Percentiles rank a stretch among this genome's conserved stretches.
Conservation (phyloP, 2,329 filamentous ascomycete species). For the Zymoseptoria passerinii region DNA sequence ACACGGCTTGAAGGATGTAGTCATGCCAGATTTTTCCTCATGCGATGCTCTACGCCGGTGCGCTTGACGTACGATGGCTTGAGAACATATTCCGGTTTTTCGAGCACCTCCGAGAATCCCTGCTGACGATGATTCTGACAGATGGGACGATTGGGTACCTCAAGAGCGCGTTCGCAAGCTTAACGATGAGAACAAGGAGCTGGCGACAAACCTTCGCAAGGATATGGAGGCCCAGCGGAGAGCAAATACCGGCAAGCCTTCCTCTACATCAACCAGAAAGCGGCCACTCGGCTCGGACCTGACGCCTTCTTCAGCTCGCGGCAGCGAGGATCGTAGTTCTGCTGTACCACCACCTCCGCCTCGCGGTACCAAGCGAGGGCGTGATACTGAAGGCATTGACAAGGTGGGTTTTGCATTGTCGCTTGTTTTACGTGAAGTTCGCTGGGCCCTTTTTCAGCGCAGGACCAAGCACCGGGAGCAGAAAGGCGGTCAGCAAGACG, state of each 20-base stretch:
- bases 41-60: not conserved
- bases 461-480: not conserved
- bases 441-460: not conserved
- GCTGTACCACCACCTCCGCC: conserved; percentile 48
- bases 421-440: not conserved
- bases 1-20: not conserved
- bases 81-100: not conserved
- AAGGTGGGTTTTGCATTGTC: conserved; percentile 46
- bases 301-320: conserved; percentile 51
- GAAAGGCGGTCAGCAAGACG: not conserved
- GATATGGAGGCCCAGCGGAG: conserved; percentile 56
- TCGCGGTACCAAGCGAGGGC: conserved; percentile 62
- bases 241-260: conserved; percentile 35
- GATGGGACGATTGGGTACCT: conserved; percentile 97
- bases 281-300: conserved; percentile 50
- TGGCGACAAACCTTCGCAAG: conserved; percentile 64
- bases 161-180: conserved; percentile 90
- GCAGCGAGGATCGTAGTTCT: conserved; percentile 68
- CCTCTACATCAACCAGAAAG: conserved; percentile 42
- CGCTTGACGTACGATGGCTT: not conserved
- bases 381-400: conserved; percentile 70
- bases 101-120: not conserved
- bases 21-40: not conserved
- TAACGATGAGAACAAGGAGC: conserved; percentile 87
- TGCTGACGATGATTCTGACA: conserved; percentile 29